These are phyloP conservation scores for Pseudozyma tsukubaensis DNA, from an alignment of 1,284 basidiomycete species.

Conservation along the genomic window DNA sequence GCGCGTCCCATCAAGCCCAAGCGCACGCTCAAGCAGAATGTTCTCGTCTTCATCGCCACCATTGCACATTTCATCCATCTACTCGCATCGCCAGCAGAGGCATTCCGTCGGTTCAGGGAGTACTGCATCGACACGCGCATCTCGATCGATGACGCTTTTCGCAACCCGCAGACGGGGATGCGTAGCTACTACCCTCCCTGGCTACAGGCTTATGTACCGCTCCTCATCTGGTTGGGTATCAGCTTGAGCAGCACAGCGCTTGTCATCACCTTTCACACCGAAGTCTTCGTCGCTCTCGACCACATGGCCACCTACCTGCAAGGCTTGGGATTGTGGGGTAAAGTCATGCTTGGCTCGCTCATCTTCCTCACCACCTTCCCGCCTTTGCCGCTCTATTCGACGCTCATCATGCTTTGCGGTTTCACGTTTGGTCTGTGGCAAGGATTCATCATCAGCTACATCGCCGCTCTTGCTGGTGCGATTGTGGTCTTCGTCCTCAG, in stretches of 20 bases:
- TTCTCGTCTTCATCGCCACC: slow-evolving; percentile 22
- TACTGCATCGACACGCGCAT: slow-evolving; percentile 45
- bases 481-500: slow-evolving; percentile 81
- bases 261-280: slow-evolving; percentile 67
- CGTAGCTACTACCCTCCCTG: slow-evolving; percentile 63
- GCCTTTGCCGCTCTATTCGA: slow-evolving; percentile 86
- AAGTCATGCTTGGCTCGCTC: slow-evolving; percentile 58
- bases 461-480: slow-evolving; percentile 83
- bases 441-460: slow-evolving; percentile 83
- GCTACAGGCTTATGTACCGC: slow-evolving; percentile 67
- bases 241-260: slow-evolving; percentile 62
- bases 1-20: slow-evolving; percentile 22
- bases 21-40: slow-evolving; percentile 30
- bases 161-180: slow-evolving; percentile 59
- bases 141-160: slow-evolving; percentile 60
- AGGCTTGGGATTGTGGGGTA: slow-evolving; percentile 53
- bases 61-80: slow-evolving; percentile 26
- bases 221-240: slow-evolving; percentile 68
- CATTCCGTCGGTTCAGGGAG: slow-evolving; percentile 29
- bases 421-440: slow-evolving; percentile 85
- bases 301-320: slow-evolving; percentile 57
- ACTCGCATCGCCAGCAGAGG: slow-evolving; percentile 43
- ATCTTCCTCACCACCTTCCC: slow-evolving; percentile 71
- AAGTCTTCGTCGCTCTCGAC: slow-evolving; percentile 65
- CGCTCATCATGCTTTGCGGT: slow-evolving; percentile 84